Evolutionary conservation across 352 stramenopile genomes (phyloP).

Genomic region (Phytophthora quininea): DNA sequence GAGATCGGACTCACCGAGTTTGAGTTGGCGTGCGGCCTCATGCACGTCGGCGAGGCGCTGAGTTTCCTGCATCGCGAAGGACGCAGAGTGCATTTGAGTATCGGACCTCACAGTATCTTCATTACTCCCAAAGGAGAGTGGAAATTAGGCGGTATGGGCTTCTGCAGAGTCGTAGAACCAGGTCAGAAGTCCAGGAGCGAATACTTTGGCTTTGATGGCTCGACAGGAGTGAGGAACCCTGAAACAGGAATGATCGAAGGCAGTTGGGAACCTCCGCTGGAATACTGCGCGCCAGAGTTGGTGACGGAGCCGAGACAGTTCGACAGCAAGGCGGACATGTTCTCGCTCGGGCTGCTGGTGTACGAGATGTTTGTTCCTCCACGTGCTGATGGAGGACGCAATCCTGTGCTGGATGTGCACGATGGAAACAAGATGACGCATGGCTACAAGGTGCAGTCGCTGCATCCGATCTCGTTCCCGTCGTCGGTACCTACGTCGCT

Average conservation of each 20-base stretch:
- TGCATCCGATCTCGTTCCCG: slow-evolving; percentile 87
- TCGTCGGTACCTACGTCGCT: slow-evolving; percentile 74
- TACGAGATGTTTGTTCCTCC: slow-evolving; percentile 87
- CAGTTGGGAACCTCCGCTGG: slow-evolving; percentile 81
- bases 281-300: slow-evolving; percentile 88
- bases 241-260: slow-evolving; percentile 60
- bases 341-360: slow-evolving; percentile 82
- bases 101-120: slow-evolving; percentile 90
- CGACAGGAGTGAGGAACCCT: slow-evolving; percentile 58
- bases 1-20: slow-evolving; percentile 90
- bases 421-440: slow-evolving; percentile 91
- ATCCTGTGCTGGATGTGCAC: slow-evolving; percentile 80
- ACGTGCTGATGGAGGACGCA: slow-evolving; percentile 77
- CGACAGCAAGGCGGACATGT: slow-evolving; percentile 84
- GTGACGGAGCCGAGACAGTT: slow-evolving; percentile 86
- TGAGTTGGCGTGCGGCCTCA: slow-evolving; percentile 86
- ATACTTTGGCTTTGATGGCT: slow-evolving; percentile 75
- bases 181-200: slow-evolving; percentile 84
- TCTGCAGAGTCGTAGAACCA: slow-evolving; percentile 84
- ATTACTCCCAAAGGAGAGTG: slow-evolving; percentile 92
- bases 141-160: slow-evolving; percentile 92
- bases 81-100: slow-evolving; percentile 85
- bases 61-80: slow-evolving; percentile 92
- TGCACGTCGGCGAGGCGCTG: slow-evolving; percentile 89
- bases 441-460: slow-evolving; percentile 88